Percentiles rank a stretch among this genome's conserved stretches.
Evolutionary conservation across 768 basidiomycete genomes (phyloP).

Genomic region (Suillus lakei): DNA sequence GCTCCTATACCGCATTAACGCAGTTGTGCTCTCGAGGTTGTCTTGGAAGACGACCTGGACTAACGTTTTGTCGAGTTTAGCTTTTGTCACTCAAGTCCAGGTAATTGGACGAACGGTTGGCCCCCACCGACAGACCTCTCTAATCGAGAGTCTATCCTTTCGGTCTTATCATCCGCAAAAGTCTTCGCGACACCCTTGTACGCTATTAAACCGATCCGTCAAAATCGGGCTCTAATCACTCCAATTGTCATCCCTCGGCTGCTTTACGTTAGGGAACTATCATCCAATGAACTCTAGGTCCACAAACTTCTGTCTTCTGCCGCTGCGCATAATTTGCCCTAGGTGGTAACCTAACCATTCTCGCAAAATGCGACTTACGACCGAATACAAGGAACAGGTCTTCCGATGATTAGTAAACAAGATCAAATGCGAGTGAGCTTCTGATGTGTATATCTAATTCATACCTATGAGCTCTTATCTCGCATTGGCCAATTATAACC

Average conservation of each 20-base stretch:
- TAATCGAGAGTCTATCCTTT: background rate
- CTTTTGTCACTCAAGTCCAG: background rate
- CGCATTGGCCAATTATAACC: slow-evolving; percentile 15
- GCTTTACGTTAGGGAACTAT: background rate
- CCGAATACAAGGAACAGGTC: background rate
- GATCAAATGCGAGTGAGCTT: background rate
- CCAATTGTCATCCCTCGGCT: background rate
- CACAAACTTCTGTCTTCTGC: background rate
- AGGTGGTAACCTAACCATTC: background rate
- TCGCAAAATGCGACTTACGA: background rate
- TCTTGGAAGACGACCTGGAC: background rate
- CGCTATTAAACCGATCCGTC: too few relatives aligned
- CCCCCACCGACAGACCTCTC: background rate
- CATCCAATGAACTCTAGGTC: background rate
- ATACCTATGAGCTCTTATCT: slow-evolving; percentile 1
- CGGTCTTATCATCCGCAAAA: background rate
- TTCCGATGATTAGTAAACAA: background rate
- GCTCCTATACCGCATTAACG: background rate
- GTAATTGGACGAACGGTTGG: background rate
- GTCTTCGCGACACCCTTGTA: background rate
- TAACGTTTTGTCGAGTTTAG: background rate
- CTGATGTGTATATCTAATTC: background rate
- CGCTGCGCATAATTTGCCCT: background rate
- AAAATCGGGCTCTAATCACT: background rate
- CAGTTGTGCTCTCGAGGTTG: background rate